Evolutionary conservation across 129 eudicot genomes (phyloP).

Genomic region (Pittosporum tobira): DNA sequence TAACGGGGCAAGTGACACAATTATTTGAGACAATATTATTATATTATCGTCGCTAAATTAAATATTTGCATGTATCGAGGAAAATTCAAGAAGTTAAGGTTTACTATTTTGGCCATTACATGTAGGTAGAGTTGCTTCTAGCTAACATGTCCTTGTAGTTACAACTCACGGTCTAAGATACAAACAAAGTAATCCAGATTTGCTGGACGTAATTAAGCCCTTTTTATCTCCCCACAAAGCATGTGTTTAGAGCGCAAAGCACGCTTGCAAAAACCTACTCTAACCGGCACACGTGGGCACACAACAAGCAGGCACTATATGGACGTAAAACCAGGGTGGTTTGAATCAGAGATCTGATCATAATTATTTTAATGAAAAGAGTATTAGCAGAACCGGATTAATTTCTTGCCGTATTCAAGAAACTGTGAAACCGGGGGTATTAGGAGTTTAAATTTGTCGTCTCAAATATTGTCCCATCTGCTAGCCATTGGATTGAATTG

Average conservation of each 20-base stretch:
- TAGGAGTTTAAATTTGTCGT: no score
- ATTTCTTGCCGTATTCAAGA: neutral
- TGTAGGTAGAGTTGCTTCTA: neutral
- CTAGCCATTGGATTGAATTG: no score
- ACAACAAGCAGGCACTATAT: neutral
- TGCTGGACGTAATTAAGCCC: neutral
- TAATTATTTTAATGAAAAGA: no score
- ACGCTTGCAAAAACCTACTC: slow-evolving; percentile 9
- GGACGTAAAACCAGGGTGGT: neutral
- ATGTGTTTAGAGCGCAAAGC: slow-evolving; percentile 21
- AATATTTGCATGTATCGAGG: no score
- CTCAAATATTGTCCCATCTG: no score
- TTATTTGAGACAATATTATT: no score
- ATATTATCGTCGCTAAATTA: no score
- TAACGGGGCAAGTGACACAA: no score
- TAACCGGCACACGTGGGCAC: neutral
- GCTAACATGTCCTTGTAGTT: slow-evolving; percentile 12
- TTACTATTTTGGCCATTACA: no score
- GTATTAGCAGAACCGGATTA: no score
- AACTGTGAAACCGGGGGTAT: neutral
- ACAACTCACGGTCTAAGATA: slow-evolving; percentile 17
- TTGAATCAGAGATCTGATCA: neutral
- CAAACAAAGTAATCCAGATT: slow-evolving; percentile 4
- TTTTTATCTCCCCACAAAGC: neutral
- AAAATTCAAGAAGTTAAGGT: no score